Conservation (phyloP, 805 yeast species). For the Grigorovia humatica region DNA sequence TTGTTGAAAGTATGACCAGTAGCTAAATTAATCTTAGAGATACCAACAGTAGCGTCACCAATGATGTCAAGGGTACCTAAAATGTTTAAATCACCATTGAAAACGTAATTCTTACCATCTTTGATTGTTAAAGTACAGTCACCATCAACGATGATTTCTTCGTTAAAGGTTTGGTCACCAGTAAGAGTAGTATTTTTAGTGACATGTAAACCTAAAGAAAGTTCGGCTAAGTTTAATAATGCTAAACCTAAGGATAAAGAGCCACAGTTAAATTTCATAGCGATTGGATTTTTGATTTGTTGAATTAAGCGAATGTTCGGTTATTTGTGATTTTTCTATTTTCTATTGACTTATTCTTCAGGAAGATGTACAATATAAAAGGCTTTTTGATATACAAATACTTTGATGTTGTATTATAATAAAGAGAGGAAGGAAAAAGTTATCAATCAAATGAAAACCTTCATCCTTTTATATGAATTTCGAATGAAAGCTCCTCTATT, state of each 20-base stretch:
- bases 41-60: background rate
- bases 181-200: background rate
- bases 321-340: too few relatives aligned
- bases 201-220: background rate
- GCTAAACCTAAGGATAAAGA: background rate
- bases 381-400: too few relatives aligned
- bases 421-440: too few relatives aligned
- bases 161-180: slow-evolving; percentile 1
- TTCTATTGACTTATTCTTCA: too few relatives aligned
- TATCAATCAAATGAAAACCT: too few relatives aligned
- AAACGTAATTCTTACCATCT: background rate
- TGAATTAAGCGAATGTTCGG: background rate
- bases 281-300: background rate
- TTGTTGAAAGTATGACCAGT: background rate
- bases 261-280: background rate
- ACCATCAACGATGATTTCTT: background rate
- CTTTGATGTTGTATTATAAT: too few relatives aligned
- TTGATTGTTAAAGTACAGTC: background rate
- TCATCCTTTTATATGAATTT: too few relatives aligned
- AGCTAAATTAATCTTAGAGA: background rate
- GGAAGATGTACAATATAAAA: too few relatives aligned
- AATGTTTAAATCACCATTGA: background rate
- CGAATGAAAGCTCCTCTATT: too few relatives aligned
- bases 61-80: background rate
- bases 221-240: background rate